Percentiles rank a stretch among this genome's conserved stretches.
Evolutionary conservation across 73 alveolate genomes (phyloP).

Genomic region (Tetrahymena elliotti): DNA sequence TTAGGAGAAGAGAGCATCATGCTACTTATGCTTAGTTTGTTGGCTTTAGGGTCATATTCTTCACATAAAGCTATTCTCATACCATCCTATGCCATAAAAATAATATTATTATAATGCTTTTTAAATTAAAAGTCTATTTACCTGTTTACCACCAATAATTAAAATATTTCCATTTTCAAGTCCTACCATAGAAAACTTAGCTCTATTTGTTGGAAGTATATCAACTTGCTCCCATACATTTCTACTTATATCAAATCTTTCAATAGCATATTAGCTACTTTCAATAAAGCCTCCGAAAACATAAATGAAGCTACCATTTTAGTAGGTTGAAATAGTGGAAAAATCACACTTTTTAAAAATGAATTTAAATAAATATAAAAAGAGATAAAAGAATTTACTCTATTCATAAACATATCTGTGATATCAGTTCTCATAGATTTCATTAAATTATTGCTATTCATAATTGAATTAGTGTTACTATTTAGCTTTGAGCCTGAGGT

Average conservation of each 20-base stretch:
- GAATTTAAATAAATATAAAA: background rate
- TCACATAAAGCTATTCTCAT: slow-evolving; percentile 56
- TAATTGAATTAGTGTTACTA: background rate
- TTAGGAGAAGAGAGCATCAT: slow-evolving; percentile 23
- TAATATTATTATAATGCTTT: background rate
- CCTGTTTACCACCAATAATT: slow-evolving; percentile 74
- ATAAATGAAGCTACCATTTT: background rate
- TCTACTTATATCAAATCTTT: background rate
- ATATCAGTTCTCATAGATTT: background rate
- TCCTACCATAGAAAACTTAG: slow-evolving; percentile 49
- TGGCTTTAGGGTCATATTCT: slow-evolving; percentile 43
- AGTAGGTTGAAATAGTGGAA: background rate
- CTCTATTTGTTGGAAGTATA: slow-evolving; percentile 20
- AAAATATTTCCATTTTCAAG: slow-evolving; percentile 35
- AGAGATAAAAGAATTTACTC: background rate
- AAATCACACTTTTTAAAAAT: background rate
- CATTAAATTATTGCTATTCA: background rate
- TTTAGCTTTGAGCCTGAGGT: background rate
- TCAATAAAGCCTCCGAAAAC: background rate
- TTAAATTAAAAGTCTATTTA: background rate
- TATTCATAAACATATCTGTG: background rate
- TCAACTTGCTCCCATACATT: slow-evolving; percentile 1
- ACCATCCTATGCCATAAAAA: slow-evolving; percentile 35
- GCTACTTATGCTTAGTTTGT: slow-evolving; percentile 33
- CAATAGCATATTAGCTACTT: background rate